These are phyloP conservation scores for Pleurotus tuber-regium DNA, from an alignment of 768 basidiomycete species.

Conservation along the genomic window DNA sequence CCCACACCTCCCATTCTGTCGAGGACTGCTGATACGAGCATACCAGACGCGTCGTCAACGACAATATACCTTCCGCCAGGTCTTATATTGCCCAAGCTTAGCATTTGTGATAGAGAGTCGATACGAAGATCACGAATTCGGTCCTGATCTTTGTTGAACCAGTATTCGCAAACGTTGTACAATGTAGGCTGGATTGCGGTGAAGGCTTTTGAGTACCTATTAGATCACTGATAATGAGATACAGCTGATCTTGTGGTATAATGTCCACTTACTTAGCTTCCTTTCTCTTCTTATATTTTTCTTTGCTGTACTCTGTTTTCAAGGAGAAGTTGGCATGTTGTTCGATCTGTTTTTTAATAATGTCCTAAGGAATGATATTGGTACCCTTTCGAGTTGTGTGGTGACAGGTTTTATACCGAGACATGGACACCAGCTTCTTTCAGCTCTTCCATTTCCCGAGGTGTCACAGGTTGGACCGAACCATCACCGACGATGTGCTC, in stretches of 20 bases:
- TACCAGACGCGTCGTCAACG: slow-evolving; percentile 89
- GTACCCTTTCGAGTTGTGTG: background rate
- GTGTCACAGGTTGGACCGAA: slow-evolving; percentile 79
- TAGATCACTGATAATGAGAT: background rate
- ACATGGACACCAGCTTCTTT: slow-evolving; percentile 82
- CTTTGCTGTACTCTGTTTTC: slow-evolving; percentile 98
- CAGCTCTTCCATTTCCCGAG: slow-evolving; percentile 79
- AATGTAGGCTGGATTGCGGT: slow-evolving; percentile 85
- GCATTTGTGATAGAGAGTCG: slow-evolving; percentile 87
- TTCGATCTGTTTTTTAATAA: slow-evolving; percentile 92
- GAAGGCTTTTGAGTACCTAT: slow-evolving; percentile 84
- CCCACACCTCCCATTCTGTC: slow-evolving; percentile 83
- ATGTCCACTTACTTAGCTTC: slow-evolving; percentile 88
- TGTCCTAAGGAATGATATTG: slow-evolving; percentile 58
- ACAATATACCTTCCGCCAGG: slow-evolving; percentile 87
- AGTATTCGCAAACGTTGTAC: slow-evolving; percentile 85
- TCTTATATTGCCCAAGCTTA: slow-evolving; percentile 77
- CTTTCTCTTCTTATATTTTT: slow-evolving; percentile 96
- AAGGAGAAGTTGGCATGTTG: slow-evolving; percentile 88
- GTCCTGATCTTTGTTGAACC: slow-evolving; percentile 80
- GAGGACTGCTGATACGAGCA: slow-evolving; percentile 81
- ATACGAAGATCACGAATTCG: slow-evolving; percentile 82
- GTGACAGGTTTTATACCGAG: slow-evolving; percentile 46
- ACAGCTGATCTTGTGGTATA: background rate
- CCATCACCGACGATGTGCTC: slow-evolving; percentile 90